phyloP scores from a whole-genome alignment of 345 rosid species.

The Lumnitzera littorea region DNA sequence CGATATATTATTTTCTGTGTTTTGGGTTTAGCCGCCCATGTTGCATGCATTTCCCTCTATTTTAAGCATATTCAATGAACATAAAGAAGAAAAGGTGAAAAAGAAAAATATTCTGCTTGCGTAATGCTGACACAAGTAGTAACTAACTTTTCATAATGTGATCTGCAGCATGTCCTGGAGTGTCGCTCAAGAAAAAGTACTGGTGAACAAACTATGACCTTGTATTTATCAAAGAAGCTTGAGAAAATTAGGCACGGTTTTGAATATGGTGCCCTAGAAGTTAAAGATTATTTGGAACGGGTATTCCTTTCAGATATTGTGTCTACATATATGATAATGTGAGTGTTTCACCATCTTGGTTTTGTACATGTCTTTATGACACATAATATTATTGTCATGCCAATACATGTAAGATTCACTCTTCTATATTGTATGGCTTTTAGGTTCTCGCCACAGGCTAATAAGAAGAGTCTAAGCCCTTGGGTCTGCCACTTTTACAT shows the following conservation, averaged over 20 bases:
- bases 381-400: not conserved
- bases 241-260: constrained; percentile 70
- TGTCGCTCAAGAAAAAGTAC: constrained; percentile 66
- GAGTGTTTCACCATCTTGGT: constrained; percentile 19
- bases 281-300: constrained; percentile 75
- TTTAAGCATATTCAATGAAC: too few species aligned
- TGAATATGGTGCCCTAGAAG: constrained; percentile 75
- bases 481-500: constrained; percentile 92
- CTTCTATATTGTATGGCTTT: constrained; percentile 9
- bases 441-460: constrained; percentile 49
- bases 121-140: too few species aligned
- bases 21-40: too few species aligned
- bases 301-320: constrained; percentile 63
- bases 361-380: not conserved
- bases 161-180: constrained; percentile 66
- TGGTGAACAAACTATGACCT: constrained; percentile 46
- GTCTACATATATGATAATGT: constrained; percentile 66
- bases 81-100: too few species aligned
- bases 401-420: too few species aligned
- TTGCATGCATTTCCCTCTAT: too few species aligned
- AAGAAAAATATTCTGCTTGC: too few species aligned
- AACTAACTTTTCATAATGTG: too few species aligned
- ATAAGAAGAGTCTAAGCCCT: constrained; percentile 33
- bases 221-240: constrained; percentile 68
- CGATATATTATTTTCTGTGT: too few species aligned